phyloP scores from a whole-genome alignment of 176 grass and related monocot species.

The Canna indica region DNA sequence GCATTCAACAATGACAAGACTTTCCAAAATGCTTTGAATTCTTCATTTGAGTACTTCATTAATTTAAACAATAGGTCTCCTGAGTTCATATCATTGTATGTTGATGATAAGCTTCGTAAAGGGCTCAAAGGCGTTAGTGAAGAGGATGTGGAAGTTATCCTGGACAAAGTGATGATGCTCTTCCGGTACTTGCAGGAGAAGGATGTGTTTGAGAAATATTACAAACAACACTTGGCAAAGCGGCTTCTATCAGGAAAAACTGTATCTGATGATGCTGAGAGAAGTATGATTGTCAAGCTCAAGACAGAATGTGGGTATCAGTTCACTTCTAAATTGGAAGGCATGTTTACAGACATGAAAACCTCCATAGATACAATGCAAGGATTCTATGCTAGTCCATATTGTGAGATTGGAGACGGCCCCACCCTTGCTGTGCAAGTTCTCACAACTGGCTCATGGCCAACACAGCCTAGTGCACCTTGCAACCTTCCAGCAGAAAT shows the following conservation, averaged over 20 bases:
- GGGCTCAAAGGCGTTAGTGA: conserved; percentile 72
- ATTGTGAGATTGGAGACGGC: conserved; percentile 50
- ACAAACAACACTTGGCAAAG: conserved; percentile 85
- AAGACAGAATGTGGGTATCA: conserved; percentile 98
- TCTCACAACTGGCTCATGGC: conserved; percentile 92
- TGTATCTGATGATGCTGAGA: conserved; percentile 87
- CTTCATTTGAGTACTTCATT: conserved; percentile 88
- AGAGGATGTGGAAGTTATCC: conserved; percentile 81
- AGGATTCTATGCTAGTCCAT: conserved; percentile 70
- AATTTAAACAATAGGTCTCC: conserved; percentile 91
- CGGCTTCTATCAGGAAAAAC: conserved; percentile 75
- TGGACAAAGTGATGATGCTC: conserved; percentile 96
- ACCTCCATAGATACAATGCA: conserved; percentile 92
- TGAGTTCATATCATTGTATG: conserved; percentile 84
- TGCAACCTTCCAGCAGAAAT: conserved; percentile 94
- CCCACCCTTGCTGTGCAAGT: conserved; percentile 89
- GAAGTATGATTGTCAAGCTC: conserved; percentile 95
- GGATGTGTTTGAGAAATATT: conserved; percentile 97
- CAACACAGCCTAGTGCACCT: conserved; percentile 56
- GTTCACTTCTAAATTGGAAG: conserved; percentile 90
- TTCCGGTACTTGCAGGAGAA: conserved; percentile 96
- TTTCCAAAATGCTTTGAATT: conserved; percentile 94
- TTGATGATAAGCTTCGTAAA: conserved; percentile 92
- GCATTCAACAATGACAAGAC: conserved; percentile 92
- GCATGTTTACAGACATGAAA: conserved; percentile 99